Conservation (phyloP, 2,329 filamentous ascomycete species). For the Mariannaea elegans region DNA sequence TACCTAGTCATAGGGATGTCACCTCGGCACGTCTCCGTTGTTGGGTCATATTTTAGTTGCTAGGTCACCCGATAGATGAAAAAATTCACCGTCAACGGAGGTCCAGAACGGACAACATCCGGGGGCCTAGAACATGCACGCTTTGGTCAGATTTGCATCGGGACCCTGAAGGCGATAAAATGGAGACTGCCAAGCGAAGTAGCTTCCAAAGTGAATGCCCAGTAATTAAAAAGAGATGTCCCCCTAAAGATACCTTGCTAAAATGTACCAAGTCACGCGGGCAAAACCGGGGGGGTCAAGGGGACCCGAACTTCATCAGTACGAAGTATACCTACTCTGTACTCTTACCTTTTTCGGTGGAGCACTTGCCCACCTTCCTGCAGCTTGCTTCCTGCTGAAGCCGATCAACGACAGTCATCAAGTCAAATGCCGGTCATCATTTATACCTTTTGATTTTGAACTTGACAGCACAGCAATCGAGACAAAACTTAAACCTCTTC, state of each 20-base stretch:
- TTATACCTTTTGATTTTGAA: no score
- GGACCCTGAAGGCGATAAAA: not conserved
- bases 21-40: not conserved
- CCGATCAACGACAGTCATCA: conserved; percentile 4
- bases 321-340: not conserved
- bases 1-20: not conserved
- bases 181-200: not conserved
- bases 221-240: not conserved
- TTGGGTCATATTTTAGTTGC: not conserved
- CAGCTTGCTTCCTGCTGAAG: not conserved
- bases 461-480: no score
- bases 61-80: not conserved
- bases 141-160: not conserved
- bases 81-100: not conserved
- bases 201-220: not conserved
- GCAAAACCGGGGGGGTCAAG: conserved; percentile 38
- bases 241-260: not conserved
- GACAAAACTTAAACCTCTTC: no score
- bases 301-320: conserved; percentile 24
- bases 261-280: conserved; percentile 28
- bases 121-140: not conserved
- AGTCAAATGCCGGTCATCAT: no score
- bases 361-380: conserved; percentile 22
- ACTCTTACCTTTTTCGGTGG: conserved; percentile 30
- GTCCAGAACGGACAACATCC: conserved; percentile 2